phyloP scores from a whole-genome alignment of 192 early-diverging fungal species.

The Gonapodya sp. region DNA sequence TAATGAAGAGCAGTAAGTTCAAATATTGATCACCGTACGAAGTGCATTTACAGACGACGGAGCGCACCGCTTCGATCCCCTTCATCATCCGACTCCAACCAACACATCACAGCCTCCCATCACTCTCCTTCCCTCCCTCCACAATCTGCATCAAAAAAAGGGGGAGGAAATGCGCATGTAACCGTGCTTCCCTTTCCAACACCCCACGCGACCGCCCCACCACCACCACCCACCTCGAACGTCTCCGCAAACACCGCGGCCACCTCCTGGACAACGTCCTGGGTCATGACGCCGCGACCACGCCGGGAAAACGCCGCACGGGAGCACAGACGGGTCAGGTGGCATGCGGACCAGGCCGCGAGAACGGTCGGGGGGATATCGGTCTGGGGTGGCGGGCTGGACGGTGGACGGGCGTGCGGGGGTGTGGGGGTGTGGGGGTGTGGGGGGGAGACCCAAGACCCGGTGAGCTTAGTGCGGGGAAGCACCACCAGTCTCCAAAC shows the following conservation, averaged over 20 bases:
- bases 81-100: no score
- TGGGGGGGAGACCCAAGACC: not conserved
- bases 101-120: not conserved
- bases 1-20: no score
- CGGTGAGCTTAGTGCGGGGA: not conserved
- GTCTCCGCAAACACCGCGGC: conserved; percentile 31
- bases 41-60: no score
- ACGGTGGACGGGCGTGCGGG: not conserved
- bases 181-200: no score
- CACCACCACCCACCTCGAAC: conserved; percentile 24
- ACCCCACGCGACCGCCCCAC: not conserved
- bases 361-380: conserved; percentile 33
- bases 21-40: no score
- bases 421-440: conserved; percentile 11
- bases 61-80: no score
- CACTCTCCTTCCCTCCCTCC: not conserved
- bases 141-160: no score
- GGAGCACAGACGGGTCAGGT: conserved; percentile 38
- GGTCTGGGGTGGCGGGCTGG: conserved; percentile 26
- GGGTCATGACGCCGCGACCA: conserved; percentile 47
- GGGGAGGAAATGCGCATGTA: no score
- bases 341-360: conserved; percentile 59
- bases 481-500: conserved; percentile 49
- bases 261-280: conserved; percentile 51
- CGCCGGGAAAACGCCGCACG: conserved; percentile 48